These are phyloP conservation scores for Aureobasidium sp. DNA, from an alignment of 2,329 filamentous ascomycete genomes.

Conservation along the genomic window DNA sequence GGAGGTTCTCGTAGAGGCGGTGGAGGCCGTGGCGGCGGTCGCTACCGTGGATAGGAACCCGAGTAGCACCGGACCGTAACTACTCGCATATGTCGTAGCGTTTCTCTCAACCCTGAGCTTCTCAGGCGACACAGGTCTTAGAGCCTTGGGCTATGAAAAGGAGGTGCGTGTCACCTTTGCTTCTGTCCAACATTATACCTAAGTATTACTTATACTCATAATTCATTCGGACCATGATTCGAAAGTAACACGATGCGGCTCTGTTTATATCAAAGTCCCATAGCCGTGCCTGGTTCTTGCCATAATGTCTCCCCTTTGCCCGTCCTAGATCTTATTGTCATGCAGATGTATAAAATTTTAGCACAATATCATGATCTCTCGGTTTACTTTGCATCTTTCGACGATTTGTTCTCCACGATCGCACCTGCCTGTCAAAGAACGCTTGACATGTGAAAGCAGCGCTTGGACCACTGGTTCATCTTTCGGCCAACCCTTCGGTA, in stretches of 20 bases:
- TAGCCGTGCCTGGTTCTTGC: background rate
- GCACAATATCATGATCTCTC: background rate
- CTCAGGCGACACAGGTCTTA: background rate
- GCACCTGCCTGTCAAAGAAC: background rate
- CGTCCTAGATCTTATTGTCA: background rate
- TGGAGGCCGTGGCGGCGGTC: constrained; percentile 18
- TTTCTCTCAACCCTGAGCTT: background rate
- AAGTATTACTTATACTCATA: background rate
- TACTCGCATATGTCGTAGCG: background rate
- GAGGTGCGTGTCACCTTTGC: background rate
- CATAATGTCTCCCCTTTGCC: no score
- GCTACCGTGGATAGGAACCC: constrained; percentile 18
- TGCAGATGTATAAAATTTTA: background rate
- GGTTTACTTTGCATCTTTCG: no score
- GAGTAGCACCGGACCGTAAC: background rate
- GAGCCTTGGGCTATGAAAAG: background rate
- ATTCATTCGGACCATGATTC: background rate
- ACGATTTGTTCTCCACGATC: no score
- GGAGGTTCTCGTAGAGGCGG: constrained; percentile 13
- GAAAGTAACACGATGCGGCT: background rate
- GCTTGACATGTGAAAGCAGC: constrained; percentile 4
- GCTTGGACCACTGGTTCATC: background rate
- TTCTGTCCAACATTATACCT: background rate
- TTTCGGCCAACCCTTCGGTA: background rate
- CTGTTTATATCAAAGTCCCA: background rate